These are phyloP conservation scores for Paramecium sonneborni DNA, from an alignment of 73 alveolate species.

Conservation along the genomic window DNA sequence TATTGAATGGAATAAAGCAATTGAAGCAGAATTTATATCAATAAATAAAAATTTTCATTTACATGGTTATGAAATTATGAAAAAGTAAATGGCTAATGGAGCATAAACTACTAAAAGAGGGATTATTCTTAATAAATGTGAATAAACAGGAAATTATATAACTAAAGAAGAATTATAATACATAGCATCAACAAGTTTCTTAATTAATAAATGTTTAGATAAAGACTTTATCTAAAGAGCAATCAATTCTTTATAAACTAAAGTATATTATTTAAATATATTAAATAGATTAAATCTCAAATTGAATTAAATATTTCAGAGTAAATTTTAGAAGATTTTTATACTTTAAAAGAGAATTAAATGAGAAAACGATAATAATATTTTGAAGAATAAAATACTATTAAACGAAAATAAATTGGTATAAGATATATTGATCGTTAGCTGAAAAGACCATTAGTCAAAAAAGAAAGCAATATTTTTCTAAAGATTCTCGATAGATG, in stretches of 20 bases:
- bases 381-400: neutral
- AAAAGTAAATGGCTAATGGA: neutral
- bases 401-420: neutral
- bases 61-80: neutral
- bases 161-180: conserved; percentile 44
- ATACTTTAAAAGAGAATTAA: neutral
- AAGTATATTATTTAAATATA: neutral
- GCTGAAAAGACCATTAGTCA: neutral
- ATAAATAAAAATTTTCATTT: neutral
- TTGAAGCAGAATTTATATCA: neutral
- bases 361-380: neutral
- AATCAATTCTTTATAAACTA: neutral
- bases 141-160: conserved; percentile 28
- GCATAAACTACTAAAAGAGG: neutral
- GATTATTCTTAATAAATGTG: neutral
- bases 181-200: conserved; percentile 22
- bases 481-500: neutral
- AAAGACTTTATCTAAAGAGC: conserved; percentile 13
- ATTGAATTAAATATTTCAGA: conserved; percentile 43
- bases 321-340: neutral
- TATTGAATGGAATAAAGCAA: conserved; percentile 46
- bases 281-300: neutral
- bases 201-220: neutral
- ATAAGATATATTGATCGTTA: neutral
- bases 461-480: neutral